These are phyloP conservation scores for Gossypium australe DNA, from an alignment of 345 rosid genomes.

Conservation along the genomic window DNA sequence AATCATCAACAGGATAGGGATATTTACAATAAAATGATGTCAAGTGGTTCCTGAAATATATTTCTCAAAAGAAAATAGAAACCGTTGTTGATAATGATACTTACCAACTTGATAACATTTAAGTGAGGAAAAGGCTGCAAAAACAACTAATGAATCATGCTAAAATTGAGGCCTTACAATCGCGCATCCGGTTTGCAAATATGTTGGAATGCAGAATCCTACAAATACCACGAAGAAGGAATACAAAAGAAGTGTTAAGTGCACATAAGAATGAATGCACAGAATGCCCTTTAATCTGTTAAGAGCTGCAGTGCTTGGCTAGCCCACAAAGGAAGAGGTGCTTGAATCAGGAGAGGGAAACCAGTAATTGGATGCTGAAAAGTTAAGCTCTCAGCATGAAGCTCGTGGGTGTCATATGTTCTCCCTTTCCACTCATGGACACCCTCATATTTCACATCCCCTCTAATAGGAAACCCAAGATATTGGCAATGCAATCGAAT, in stretches of 20 bases:
- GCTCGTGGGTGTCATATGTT: slow-evolving; percentile 53
- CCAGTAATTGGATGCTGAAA: slow-evolving; percentile 70
- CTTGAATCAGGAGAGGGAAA: slow-evolving; percentile 32
- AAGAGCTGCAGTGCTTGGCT: slow-evolving; percentile 15
- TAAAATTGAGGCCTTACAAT: background rate
- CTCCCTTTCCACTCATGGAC: slow-evolving; percentile 61
- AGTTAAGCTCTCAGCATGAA: slow-evolving; percentile 82
- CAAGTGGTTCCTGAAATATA: background rate
- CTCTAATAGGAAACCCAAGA: slow-evolving; percentile 72
- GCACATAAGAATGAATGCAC: background rate
- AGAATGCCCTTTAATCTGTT: slow-evolving; percentile 7
- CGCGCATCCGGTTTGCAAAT: background rate
- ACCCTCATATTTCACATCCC: slow-evolving; percentile 92
- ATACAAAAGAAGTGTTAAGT: background rate
- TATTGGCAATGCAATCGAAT: slow-evolving; percentile 86
- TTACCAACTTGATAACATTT: too few species aligned
- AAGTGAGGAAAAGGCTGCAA: background rate
- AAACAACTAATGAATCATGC: background rate
- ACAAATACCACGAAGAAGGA: background rate
- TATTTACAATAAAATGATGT: background rate
- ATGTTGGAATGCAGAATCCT: background rate
- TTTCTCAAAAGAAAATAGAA: background rate
- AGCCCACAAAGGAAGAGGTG: slow-evolving; percentile 75
- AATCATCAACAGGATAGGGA: background rate
- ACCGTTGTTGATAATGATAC: background rate